Percentiles rank a stretch among this genome's conserved stretches.
These are phyloP conservation scores for Amanita bisporigera DNA, from an alignment of 1,284 basidiomycete species.

Conservation along the genomic window DNA sequence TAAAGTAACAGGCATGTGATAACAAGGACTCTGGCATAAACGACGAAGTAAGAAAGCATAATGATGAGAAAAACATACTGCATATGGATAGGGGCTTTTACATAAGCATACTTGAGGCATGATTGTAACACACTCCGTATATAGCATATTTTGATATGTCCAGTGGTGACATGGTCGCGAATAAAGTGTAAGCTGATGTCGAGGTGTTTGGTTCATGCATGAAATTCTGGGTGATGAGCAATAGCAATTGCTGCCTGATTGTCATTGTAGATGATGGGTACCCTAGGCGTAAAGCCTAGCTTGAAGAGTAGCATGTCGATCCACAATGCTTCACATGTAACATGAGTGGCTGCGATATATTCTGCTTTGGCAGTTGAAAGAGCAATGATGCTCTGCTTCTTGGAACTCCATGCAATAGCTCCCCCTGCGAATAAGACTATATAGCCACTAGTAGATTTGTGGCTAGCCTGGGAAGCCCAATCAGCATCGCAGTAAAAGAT, in stretches of 20 bases:
- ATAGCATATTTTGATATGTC: slow-evolving; percentile 14
- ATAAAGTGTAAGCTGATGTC: slow-evolving; percentile 26
- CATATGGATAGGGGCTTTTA: too few species aligned
- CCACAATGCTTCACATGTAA: slow-evolving; percentile 44
- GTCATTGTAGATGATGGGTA: slow-evolving; percentile 37
- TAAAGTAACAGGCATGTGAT: too few species aligned
- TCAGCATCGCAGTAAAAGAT: slow-evolving; percentile 25
- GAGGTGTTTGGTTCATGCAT: too few species aligned
- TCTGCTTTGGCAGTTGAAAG: slow-evolving; percentile 41
- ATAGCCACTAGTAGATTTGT: slow-evolving; percentile 42
- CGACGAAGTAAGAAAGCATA: too few species aligned
- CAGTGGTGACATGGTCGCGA: slow-evolving; percentile 31
- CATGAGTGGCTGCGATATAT: slow-evolving; percentile 43
- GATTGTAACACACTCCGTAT: too few species aligned
- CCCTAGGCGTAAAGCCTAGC: slow-evolving; percentile 17
- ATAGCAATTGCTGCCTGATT: slow-evolving; percentile 34
- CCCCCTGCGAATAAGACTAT: slow-evolving; percentile 35
- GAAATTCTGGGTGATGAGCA: too few species aligned
- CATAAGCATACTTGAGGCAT: too few species aligned
- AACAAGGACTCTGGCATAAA: too few species aligned
- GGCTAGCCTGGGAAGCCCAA: background rate
- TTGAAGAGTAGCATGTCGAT: slow-evolving; percentile 34
- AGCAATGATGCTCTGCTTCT: slow-evolving; percentile 42
- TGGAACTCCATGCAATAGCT: slow-evolving; percentile 46
- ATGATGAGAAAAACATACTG: too few species aligned